These are phyloP conservation scores for Exserohilum rostratum DNA, from an alignment of 2,329 filamentous ascomycete genomes.

Conservation along the genomic window DNA sequence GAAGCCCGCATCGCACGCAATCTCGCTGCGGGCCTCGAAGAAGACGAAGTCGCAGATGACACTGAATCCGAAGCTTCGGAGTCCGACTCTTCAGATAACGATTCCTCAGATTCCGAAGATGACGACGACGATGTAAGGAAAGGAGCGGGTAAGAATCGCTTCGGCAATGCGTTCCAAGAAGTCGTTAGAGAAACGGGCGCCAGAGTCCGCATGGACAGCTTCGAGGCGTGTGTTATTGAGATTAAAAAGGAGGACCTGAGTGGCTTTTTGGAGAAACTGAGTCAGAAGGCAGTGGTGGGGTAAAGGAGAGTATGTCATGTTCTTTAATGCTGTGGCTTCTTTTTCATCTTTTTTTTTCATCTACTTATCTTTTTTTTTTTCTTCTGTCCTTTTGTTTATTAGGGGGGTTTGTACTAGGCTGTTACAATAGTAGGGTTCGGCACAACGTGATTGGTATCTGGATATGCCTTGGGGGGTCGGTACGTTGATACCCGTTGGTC, in stretches of 20 bases:
- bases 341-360: conserved; percentile 1
- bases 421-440: not conserved
- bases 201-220: conserved; percentile 89
- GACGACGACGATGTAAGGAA: conserved; percentile 66
- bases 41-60: conserved; percentile 60
- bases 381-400: not conserved
- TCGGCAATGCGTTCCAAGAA: conserved; percentile 94
- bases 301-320: conserved; percentile 12
- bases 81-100: conserved; percentile 62
- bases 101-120: conserved; percentile 26
- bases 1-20: conserved; percentile 49
- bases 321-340: not conserved
- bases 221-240: conserved; percentile 96
- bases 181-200: conserved; percentile 91
- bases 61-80: conserved; percentile 61
- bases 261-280: conserved; percentile 88
- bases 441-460: not conserved
- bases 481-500: too few species aligned
- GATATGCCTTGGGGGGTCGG: too few species aligned
- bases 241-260: conserved; percentile 95
- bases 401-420: not conserved
- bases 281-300: conserved; percentile 83
- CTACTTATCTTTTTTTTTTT: not conserved
- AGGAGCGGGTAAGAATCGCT: conserved; percentile 82
- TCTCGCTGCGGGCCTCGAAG: conserved; percentile 64